Conservation (phyloP, 2,329 filamentous ascomycete species). For the Cucurbitaria berberidis region DNA sequence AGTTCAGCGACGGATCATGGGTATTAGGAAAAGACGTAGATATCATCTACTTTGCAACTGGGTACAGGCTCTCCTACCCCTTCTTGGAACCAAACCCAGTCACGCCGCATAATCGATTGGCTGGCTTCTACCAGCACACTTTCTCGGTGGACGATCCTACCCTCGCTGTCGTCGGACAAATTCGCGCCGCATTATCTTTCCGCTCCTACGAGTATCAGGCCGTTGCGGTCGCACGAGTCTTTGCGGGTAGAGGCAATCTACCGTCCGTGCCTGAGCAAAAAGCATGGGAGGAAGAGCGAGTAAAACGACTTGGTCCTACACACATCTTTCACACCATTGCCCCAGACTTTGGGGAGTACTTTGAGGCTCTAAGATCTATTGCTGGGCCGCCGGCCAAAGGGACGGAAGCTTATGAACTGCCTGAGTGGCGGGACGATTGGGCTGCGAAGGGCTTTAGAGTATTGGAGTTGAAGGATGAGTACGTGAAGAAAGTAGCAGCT, state of each 20-base stretch:
- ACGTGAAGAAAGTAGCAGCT: neutral
- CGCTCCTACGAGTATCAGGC: neutral
- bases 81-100: neutral
- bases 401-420: constrained; percentile 8
- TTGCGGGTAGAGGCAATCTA: neutral
- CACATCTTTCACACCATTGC: neutral
- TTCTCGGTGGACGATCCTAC: neutral
- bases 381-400: constrained; percentile 3
- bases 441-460: constrained; percentile 6
- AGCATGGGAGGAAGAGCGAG: neutral
- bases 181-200: neutral
- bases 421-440: constrained; percentile 2
- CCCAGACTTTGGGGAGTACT: neutral
- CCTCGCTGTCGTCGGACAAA: neutral
- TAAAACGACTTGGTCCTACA: neutral
- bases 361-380: neutral
- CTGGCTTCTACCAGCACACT: neutral
- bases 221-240: neutral
- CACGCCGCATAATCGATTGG: neutral
- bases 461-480: constrained; percentile 9
- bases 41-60: neutral
- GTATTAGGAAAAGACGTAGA: neutral
- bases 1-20: neutral
- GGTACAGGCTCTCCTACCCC: neutral
- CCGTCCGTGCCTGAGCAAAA: neutral